Evolutionary conservation across 2,329 filamentous ascomycete species (phyloP).

Genomic region (Ceratocystis colombiana): DNA sequence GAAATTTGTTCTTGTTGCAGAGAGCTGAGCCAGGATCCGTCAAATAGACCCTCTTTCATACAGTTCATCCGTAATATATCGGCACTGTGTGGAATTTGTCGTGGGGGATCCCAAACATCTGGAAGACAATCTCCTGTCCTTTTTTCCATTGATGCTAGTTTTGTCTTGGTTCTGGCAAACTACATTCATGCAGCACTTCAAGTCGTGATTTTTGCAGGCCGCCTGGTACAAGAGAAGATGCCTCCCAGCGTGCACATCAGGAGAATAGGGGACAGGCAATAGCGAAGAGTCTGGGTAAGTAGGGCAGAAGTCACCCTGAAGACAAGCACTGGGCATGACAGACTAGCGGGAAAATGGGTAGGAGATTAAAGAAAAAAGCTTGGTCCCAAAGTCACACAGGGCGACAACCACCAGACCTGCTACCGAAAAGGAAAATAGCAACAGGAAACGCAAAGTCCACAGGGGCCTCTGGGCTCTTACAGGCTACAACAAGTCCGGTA

Average conservation of each 20-base stretch:
- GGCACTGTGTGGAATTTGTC: background rate
- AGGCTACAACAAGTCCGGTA: background rate
- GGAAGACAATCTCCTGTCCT: background rate
- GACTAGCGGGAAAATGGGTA: background rate
- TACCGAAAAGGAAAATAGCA: background rate
- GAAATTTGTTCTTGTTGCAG: constrained; percentile 13
- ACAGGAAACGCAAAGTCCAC: background rate
- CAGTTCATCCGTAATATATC: background rate
- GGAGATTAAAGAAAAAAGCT: constrained; percentile 11
- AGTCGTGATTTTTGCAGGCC: background rate
- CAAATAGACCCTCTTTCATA: constrained; percentile 3
- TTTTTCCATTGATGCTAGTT: background rate
- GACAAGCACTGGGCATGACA: background rate
- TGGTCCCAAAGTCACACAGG: background rate
- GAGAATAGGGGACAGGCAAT: too few relatives aligned
- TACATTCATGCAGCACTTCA: background rate
- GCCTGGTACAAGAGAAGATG: too few relatives aligned
- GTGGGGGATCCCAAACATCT: background rate
- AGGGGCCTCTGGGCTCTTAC: background rate
- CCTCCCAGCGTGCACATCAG: too few relatives aligned
- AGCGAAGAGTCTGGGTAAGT: background rate
- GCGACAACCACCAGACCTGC: background rate
- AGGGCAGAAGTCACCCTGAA: background rate
- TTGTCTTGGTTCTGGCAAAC: background rate
- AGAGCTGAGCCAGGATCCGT: constrained; percentile 12